Percentiles rank a stretch among this genome's conserved stretches.
phyloP scores from a whole-genome alignment of 441 rosid species.

The Euphorbia celastroides region DNA sequence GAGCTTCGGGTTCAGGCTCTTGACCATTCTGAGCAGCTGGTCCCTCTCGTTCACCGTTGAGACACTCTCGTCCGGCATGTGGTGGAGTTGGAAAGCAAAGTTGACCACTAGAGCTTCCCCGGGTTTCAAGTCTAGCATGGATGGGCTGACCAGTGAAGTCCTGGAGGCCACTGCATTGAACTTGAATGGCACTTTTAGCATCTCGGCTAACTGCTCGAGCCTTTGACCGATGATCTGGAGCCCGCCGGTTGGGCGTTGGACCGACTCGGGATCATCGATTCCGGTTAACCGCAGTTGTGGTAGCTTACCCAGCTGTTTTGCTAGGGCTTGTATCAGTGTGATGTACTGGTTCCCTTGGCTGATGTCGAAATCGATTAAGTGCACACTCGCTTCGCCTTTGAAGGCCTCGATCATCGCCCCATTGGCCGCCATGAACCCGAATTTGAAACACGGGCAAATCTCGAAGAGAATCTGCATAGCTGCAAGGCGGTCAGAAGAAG shows the following conservation, averaged over 20 bases:
- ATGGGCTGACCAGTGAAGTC: constrained; percentile 66
- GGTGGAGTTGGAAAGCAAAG: constrained; percentile 97
- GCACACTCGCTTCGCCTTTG: constrained; percentile 71
- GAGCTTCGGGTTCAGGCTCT: constrained; percentile 82
- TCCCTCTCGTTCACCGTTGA: constrained; percentile 86
- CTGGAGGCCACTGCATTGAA: constrained; percentile 69
- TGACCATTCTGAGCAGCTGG: constrained; percentile 86
- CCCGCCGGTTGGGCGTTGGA: constrained; percentile 82
- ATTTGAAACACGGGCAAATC: constrained; percentile 95
- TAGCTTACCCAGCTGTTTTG: constrained; percentile 41
- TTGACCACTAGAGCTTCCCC: constrained; percentile 83
- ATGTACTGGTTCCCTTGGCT: constrained; percentile 97
- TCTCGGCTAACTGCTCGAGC: constrained; percentile 74
- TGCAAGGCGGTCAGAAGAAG: constrained; percentile 87
- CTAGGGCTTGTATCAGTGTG: constrained; percentile 65
- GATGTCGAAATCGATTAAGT: constrained; percentile 87
- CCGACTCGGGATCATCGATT: constrained; percentile 92
- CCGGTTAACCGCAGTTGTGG: constrained; percentile 81
- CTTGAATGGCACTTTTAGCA: constrained; percentile 56
- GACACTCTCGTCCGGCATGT: constrained; percentile 99
- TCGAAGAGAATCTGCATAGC: constrained; percentile 99
- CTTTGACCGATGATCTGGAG: constrained; percentile 69
- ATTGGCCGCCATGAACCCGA: constrained; percentile 90
- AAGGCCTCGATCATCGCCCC: constrained; percentile 81
- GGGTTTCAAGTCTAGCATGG: constrained; percentile 49